Evolutionary conservation across 192 early-diverging fungal species (phyloP).

Genomic region (Allomyces macrogynus): DNA sequence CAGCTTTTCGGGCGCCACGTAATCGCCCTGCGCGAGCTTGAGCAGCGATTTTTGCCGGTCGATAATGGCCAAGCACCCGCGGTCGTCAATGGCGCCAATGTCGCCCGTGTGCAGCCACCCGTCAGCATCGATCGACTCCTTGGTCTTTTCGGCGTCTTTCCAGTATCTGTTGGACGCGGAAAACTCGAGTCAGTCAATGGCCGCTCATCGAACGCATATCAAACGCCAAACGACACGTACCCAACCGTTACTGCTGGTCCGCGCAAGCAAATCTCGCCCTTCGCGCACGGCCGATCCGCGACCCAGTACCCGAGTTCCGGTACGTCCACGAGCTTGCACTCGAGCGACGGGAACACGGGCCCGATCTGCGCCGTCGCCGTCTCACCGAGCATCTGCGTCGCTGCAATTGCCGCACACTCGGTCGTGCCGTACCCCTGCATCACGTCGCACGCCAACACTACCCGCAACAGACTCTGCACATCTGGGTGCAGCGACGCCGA

Average conservation of each 20-base stretch:
- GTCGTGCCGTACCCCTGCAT: conserved; percentile 26
- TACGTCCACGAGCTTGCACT: conserved; percentile 71
- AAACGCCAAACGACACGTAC: conserved; percentile 15
- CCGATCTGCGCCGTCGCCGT: conserved; percentile 49
- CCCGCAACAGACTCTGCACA: conserved; percentile 48
- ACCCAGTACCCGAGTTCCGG: conserved; percentile 70
- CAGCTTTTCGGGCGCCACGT: conserved; percentile 23
- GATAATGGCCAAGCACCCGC: conserved; percentile 22
- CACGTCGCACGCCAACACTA: conserved; percentile 41
- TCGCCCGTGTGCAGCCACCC: conserved; percentile 17
- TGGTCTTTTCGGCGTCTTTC: conserved; percentile 8
- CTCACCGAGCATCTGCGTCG: conserved; percentile 6
- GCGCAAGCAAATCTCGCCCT: conserved; percentile 71
- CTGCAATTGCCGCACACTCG: neutral
- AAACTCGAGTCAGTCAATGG: neutral
- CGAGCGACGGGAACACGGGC: conserved; percentile 46
- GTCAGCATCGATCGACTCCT: conserved; percentile 3
- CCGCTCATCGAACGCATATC: too few relatives aligned
- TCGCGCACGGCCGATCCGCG: conserved; percentile 53
- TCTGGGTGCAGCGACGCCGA: conserved; percentile 72
- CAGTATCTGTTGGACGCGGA: conserved; percentile 5
- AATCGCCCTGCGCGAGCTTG: conserved; percentile 22
- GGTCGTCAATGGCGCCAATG: conserved; percentile 7
- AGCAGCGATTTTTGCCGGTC: conserved; percentile 42
- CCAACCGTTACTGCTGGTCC: conserved; percentile 52